Evolutionary conservation across 306 rosid genomes (phyloP), one percentile per base, ranked within the genome.

Genomic region (Rosa rugosa): DNA sequence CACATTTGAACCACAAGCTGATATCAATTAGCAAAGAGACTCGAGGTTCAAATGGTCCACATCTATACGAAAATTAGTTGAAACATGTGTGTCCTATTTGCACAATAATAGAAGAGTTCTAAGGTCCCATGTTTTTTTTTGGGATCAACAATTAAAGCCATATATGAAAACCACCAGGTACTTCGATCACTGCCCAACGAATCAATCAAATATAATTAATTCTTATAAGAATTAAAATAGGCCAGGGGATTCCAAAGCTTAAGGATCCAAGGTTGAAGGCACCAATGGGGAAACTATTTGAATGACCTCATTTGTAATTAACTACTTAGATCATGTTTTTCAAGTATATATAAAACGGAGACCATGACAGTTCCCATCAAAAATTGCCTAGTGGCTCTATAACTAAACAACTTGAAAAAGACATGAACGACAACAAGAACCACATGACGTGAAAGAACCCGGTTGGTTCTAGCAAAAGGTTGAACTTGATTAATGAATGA

Each of bases 361-460:
- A 66, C 25, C 18, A 10, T 38, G 47, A 66, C 47, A 1, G 25
- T 38, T 41, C 42, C 22, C 47, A 66, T 18, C 47, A 38, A 25
- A 66, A 17, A 6, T 8, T 18, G 46, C 13, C 71, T 38, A 66
- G 71, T 38, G 18, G 71, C 5, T 64, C 0, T 14, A 31, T 14
- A 8, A 36, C 18, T 16, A 34, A 64, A 64, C 42, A 63, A 66
- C 6, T 38, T 66, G 46, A 23, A 66, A 65, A 65, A 16, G 70
- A 36, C 45, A 31, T 12, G 44, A 64, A 17, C 71, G 25, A 38
- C 71, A 38, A 36, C 25, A 66, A 38, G 47, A 36, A 38, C 71
- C 46, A 66, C 71, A 66, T 38, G 71, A 66, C 71, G 25, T 16
- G 71, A 66, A 66, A 38, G 25, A 65, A 65, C 42, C 45, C 20